Evolutionary conservation across 192 early-diverging fungal species (phyloP).

Genomic region (Pilaira anomala): DNA sequence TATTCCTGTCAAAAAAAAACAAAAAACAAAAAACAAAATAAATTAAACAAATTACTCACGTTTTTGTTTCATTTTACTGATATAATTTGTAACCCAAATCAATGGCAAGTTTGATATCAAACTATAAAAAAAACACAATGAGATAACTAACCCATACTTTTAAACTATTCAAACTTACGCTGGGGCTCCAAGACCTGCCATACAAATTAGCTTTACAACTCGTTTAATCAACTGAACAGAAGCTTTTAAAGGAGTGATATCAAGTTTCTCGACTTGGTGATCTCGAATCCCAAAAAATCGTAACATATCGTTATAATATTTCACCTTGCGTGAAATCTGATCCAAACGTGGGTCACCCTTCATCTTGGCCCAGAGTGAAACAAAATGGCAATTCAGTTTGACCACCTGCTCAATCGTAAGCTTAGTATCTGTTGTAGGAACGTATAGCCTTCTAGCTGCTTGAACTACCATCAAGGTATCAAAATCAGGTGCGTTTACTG

Average conservation of each 20-base stretch:
- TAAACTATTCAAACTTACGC: too few species aligned
- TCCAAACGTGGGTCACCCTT: slow-evolving; percentile 74
- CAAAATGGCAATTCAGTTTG: slow-evolving; percentile 83
- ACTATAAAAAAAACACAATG: slow-evolving; percentile 27
- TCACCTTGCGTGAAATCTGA: slow-evolving; percentile 65
- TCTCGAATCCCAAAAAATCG: slow-evolving; percentile 92
- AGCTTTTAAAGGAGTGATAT: slow-evolving; percentile 62
- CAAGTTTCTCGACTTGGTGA: slow-evolving; percentile 88
- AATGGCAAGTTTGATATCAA: slow-evolving; percentile 53
- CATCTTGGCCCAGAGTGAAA: slow-evolving; percentile 73
- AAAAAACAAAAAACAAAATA: too few species aligned
- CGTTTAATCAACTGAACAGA: slow-evolving; percentile 65
- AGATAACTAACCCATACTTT: too few species aligned
- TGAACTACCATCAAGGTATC: slow-evolving; percentile 92
- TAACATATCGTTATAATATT: slow-evolving; percentile 83
- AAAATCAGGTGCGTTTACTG: slow-evolving; percentile 90
- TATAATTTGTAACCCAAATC: slow-evolving; percentile 43
- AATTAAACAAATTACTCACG: too few species aligned
- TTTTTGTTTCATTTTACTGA: slow-evolving; percentile 52
- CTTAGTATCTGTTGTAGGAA: slow-evolving; percentile 67
- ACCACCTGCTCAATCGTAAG: slow-evolving; percentile 82
- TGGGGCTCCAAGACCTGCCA: slow-evolving; percentile 79
- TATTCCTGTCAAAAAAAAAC: too few species aligned
- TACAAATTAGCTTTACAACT: slow-evolving; percentile 60
- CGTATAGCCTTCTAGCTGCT: slow-evolving; percentile 88